Evolutionary conservation across 192 early-diverging fungal genomes (phyloP).

Genomic region (Entomortierella parvispora): DNA sequence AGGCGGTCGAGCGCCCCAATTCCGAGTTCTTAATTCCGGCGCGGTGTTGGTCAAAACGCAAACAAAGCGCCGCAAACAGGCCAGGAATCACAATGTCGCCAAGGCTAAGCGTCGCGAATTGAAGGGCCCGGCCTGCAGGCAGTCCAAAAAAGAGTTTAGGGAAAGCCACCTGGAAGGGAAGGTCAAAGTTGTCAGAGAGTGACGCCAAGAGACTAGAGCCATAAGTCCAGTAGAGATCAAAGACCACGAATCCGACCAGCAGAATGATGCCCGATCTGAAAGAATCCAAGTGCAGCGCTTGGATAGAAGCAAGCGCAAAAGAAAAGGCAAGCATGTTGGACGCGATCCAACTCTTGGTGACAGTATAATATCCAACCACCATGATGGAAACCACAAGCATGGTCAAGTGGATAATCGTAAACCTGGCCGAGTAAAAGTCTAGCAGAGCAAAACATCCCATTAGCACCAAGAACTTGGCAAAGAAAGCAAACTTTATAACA

Average conservation of each 20-base stretch:
- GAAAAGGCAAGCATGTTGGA: slow-evolving; percentile 88
- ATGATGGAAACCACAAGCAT: slow-evolving; percentile 65
- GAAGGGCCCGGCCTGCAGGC: slow-evolving; percentile 53
- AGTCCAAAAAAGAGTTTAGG: slow-evolving; percentile 74
- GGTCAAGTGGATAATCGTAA: slow-evolving; percentile 73
- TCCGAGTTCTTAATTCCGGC: slow-evolving; percentile 65
- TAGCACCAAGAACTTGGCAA: slow-evolving; percentile 9
- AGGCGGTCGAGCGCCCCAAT: slow-evolving; percentile 64
- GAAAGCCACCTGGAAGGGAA: slow-evolving; percentile 93
- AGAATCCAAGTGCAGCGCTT: slow-evolving; percentile 88
- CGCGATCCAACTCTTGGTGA: slow-evolving; percentile 91
- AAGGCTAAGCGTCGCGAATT: slow-evolving; percentile 89
- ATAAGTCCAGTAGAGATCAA: slow-evolving; percentile 97
- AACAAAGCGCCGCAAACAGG: slow-evolving; percentile 89
- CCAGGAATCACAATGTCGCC: slow-evolving; percentile 97
- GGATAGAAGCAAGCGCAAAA: slow-evolving; percentile 84
- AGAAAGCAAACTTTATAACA: not conserved
- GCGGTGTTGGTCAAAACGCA: slow-evolving; percentile 87
- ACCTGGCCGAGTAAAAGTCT: slow-evolving; percentile 63
- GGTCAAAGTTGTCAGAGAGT: slow-evolving; percentile 90
- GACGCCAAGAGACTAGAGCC: slow-evolving; percentile 93
- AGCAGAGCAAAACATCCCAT: no score
- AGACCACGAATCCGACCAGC: slow-evolving; percentile 85
- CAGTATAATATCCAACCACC: slow-evolving; percentile 76
- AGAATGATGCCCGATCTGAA: slow-evolving; percentile 93